Base-by-base conservation (phyloP, 257 asterid species). In the Primulina eburnea region DNA sequence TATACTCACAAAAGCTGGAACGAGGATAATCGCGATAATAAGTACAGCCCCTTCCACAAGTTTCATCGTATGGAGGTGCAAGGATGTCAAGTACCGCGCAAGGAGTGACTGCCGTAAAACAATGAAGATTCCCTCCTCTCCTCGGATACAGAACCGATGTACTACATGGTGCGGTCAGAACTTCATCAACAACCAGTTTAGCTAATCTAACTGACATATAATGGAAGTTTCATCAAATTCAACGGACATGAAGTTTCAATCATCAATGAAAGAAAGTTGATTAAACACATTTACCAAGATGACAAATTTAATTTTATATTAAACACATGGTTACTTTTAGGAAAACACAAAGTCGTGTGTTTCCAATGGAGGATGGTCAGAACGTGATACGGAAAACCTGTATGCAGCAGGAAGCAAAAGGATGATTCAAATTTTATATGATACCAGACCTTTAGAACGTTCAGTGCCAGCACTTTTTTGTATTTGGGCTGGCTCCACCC, bases 81-180 rank as follows among this genome's bases (percentile, higher is more conserved):
- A 93, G 96, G 78, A 93, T 85, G 82, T 93, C 99, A 26, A 93
- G 89, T 77, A 93, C 88, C 16, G 96, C 99, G 80, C 99, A 93
- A 60, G 99, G 96, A 75, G 95, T 81, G 53, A 93, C 4, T 38
- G 99, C 99, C 26, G 97, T 93, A 75, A 93, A 93, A 75, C 88
- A 82, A 72, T 93, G 99, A 78, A 93, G 81, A 76, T 93, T 93
- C 62, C 97, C 98, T 78, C 98, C 98, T 17, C 78, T 88, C 65
- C 75, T 89, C 34, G 99, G 99, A 68, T 86, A 87, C 73, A 93
- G 74, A 65, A 85, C 72, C 24, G 95, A 87, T 68, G 95, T 72
- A 60, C 76, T 74, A 57, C 89, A 83, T 17, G 96, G 96, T 65
- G 97, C 97, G 0, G 92, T 82, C 76, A 86, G 77, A 62, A 93